Evolutionary conservation across 805 yeast species (phyloP).

Genomic region (Torulaspora quercuum): DNA sequence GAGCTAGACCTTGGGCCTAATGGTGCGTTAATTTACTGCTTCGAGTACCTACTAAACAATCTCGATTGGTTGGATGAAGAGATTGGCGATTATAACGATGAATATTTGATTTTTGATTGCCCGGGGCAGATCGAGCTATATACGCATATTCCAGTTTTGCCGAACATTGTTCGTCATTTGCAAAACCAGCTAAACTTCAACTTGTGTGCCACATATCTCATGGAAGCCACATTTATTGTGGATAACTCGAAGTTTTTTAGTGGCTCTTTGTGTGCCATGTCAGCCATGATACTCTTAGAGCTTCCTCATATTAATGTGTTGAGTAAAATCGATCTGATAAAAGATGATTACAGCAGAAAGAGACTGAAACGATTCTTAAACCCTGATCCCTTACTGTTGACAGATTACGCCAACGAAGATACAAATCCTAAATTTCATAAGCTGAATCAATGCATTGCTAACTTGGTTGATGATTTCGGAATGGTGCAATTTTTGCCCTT

Average conservation of each 20-base stretch:
- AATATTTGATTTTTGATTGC: constrained; percentile 89
- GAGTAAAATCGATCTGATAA: constrained; percentile 81
- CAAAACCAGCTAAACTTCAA: constrained; percentile 76
- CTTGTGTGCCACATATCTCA: constrained; percentile 84
- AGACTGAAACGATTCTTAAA: constrained; percentile 79
- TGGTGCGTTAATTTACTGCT: constrained; percentile 90
- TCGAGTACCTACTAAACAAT: constrained; percentile 84
- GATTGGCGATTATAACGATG: constrained; percentile 93
- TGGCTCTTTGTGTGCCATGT: constrained; percentile 96
- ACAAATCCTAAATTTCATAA: constrained; percentile 62
- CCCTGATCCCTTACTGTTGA: constrained; percentile 82
- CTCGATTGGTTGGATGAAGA: constrained; percentile 97
- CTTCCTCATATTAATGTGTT: constrained; percentile 90
- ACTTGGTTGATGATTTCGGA: constrained; percentile 93
- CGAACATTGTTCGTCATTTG: constrained; percentile 82
- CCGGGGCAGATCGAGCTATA: constrained; percentile 96
- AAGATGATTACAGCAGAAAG: constrained; percentile 69
- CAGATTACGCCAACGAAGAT: constrained; percentile 46
- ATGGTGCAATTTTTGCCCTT: constrained; percentile 97
- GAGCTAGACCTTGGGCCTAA: constrained; percentile 92
- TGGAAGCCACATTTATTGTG: constrained; percentile 91
- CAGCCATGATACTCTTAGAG: constrained; percentile 93
- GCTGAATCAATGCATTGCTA: constrained; percentile 79
- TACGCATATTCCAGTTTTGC: constrained; percentile 90
- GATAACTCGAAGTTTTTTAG: constrained; percentile 91